Base-by-base conservation (phyloP, 116 monocot species). In the Zostera marina region DNA sequence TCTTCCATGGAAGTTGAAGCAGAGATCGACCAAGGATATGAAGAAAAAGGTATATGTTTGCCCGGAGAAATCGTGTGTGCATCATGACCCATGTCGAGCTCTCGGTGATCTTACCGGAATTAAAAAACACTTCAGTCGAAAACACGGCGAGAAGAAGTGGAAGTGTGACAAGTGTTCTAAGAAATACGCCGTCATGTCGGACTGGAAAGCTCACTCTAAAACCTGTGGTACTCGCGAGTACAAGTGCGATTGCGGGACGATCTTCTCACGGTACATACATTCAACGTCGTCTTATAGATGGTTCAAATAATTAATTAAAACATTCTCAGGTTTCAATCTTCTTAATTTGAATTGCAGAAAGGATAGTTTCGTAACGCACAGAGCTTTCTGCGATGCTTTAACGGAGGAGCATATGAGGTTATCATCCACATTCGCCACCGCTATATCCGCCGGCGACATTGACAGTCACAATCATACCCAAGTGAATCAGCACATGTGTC, bases 101-200 rank as follows among this genome's bases (percentile, higher is more conserved):
- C 75, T 88, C 21, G 88, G 88, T 8, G 88, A 88, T 59, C 77
- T 88, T 63, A 88, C 88, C 15, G 88, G 88, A 1, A 80, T 88
- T 63, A 88, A 88, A 83, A 88, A 88, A 65, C 88, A 88, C 75
- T 88, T 73, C 63, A 72, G 77, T 69, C 59, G 88, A 22, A 88
- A 88, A 63, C 88, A 88, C 70, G 88, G 88, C 19, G 83, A 83
- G 80, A 88, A 88, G 83, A 88, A 83, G 68, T 88, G 88, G 88
- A 88, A 83, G 75, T 88, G 88, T 61, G 88, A 88, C 54, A 83
- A 80, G 75, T 88, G 88, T 55, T 71, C 75, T n/a, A 88, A 88
- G 77, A 83, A 75, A 71, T 88, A 88, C 66, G 88, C 88, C 22
- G 88, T 88, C 16, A 77, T 77, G 62, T 83, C 83, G 5, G 88